Evolutionary conservation across 2,329 filamentous ascomycete genomes (phyloP).

Genomic region (Stachybotrys chlorohalonatus): DNA sequence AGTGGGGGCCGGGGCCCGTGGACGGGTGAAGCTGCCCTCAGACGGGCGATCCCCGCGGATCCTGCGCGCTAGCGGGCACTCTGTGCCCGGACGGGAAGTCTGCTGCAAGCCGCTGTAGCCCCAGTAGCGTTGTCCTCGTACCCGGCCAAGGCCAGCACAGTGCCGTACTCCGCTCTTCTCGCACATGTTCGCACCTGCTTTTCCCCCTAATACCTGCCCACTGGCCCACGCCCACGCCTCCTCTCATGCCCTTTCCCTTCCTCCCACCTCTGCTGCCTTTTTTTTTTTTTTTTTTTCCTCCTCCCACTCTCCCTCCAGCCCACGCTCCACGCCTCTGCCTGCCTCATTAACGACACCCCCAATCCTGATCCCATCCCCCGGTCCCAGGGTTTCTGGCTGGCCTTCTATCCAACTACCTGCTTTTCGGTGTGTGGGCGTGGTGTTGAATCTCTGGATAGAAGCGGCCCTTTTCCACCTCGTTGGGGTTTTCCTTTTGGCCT

Average conservation of each 20-base stretch:
- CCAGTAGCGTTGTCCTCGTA: not conserved
- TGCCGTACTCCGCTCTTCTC: not conserved
- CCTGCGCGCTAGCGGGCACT: not conserved
- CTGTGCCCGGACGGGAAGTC: not conserved
- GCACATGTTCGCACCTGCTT: not conserved
- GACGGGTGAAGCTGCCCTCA: not conserved
- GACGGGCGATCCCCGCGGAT: not conserved
- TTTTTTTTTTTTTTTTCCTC: not conserved
- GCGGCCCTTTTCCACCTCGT: not conserved
- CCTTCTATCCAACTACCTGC: not conserved
- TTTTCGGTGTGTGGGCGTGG: slow-evolving; percentile 1
- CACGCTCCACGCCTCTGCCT: not conserved
- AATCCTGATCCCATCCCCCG: not conserved
- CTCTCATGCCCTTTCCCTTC: not conserved
- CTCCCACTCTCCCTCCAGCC: not conserved
- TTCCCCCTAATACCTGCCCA: not conserved
- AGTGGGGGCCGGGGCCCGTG: not conserved
- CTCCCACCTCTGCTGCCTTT: not conserved
- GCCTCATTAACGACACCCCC: not conserved
- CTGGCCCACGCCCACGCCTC: not conserved
- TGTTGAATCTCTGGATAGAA: not conserved
- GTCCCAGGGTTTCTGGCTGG: not conserved
- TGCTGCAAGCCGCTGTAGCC: not conserved
- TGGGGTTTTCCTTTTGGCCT: not conserved
- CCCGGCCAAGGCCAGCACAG: not conserved